Conservation (phyloP, 1,284 basidiomycete genomes). For the Ustilago tritici region DNA sequence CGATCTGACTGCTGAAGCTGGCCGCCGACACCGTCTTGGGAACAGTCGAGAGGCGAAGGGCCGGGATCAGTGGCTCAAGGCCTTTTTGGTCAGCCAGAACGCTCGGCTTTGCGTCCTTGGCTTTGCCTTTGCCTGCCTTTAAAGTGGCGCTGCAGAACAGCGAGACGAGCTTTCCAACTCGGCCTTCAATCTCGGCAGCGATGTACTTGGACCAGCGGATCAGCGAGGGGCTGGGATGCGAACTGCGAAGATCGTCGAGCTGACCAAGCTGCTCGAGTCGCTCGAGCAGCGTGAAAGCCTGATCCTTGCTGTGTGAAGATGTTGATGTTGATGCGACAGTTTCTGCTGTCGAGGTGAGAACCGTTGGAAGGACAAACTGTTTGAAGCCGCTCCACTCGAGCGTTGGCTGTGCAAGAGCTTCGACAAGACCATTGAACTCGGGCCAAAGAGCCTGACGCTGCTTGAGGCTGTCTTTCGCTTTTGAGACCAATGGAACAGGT, state of each 20-base stretch:
- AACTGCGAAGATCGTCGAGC: slow-evolving; percentile 33
- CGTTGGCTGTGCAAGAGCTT: slow-evolving; percentile 53
- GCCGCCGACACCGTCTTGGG: slow-evolving; percentile 27
- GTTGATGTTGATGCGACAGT: slow-evolving; percentile 29
- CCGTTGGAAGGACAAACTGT: slow-evolving; percentile 61
- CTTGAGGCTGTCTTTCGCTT: slow-evolving; percentile 25
- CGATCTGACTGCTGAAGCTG: slow-evolving; percentile 22
- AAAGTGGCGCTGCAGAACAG: slow-evolving; percentile 21
- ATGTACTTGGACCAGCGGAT: slow-evolving; percentile 51
- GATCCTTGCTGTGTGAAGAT: slow-evolving; percentile 39
- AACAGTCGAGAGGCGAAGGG: slow-evolving; percentile 39
- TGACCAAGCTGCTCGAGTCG: slow-evolving; percentile 46
- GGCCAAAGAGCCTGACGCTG: slow-evolving; percentile 45
- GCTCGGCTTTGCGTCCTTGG: slow-evolving; percentile 5
- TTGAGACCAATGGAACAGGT: slow-evolving; percentile 25
- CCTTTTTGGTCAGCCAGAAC: slow-evolving; percentile 16
- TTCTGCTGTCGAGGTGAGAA: slow-evolving; percentile 56
- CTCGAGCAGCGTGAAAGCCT: slow-evolving; percentile 59
- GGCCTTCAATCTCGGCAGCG: slow-evolving; percentile 34
- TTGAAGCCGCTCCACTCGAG: slow-evolving; percentile 62
- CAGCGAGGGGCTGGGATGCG: slow-evolving; percentile 40
- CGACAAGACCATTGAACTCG: slow-evolving; percentile 56
- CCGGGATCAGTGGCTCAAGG: slow-evolving; percentile 43
- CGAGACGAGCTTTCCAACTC: slow-evolving; percentile 30
- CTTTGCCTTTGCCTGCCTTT: slow-evolving; percentile 8